Conservation (phyloP, 2,329 filamentous ascomycete species). For the Stromatinia cepivora region DNA sequence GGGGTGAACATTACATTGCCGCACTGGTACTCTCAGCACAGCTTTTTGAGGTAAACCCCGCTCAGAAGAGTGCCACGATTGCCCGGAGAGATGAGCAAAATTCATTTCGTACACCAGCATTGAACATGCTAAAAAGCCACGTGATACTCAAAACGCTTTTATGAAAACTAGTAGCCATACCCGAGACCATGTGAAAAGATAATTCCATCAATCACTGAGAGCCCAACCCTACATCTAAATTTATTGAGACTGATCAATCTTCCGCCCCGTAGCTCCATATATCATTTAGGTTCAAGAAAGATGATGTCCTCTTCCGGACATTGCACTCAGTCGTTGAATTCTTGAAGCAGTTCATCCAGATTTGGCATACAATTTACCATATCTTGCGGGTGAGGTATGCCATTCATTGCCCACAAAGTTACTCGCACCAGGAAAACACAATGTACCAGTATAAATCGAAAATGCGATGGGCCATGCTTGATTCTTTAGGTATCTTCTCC, state of each 20-base stretch:
- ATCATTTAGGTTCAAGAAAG: background rate
- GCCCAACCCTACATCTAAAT: background rate
- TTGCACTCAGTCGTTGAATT: background rate
- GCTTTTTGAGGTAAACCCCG: background rate
- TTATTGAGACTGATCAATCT: background rate
- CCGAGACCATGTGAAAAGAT: background rate
- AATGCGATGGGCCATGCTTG: background rate
- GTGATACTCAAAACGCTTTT: background rate
- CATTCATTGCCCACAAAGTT: background rate
- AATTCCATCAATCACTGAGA: background rate
- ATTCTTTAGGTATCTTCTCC: slow-evolving; percentile 16
- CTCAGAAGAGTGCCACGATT: background rate
- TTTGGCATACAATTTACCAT: background rate
- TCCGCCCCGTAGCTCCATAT: background rate
- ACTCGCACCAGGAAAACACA: background rate
- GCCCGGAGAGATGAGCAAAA: background rate
- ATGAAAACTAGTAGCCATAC: background rate
- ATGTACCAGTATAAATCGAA: background rate
- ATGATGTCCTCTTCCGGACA: background rate
- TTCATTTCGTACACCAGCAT: background rate
- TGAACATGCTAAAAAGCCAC: background rate
- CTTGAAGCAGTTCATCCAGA: background rate
- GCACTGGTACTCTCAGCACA: background rate
- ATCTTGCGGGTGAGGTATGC: background rate
- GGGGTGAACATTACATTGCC: background rate